phyloP scores from a whole-genome alignment of 179 eudicot genomes.

The Carnegiea gigantea region DNA sequence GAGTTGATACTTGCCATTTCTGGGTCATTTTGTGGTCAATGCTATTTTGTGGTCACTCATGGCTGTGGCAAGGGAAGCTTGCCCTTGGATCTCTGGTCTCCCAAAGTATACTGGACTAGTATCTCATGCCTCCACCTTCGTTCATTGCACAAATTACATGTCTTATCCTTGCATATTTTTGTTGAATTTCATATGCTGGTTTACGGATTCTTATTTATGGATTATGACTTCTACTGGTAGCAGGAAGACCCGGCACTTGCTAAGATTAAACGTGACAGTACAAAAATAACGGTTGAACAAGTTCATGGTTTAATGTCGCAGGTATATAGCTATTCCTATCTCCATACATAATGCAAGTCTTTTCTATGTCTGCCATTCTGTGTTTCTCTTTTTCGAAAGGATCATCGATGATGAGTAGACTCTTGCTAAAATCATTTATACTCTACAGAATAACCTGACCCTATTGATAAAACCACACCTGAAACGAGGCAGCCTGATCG shows the following conservation, averaged over 20 bases:
- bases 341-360: not conserved
- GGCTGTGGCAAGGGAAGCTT: not conserved
- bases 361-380: not conserved
- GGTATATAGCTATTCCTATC: slow-evolving; percentile 39
- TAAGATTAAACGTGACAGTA: slow-evolving; percentile 92
- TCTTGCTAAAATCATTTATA: not conserved
- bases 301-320: slow-evolving; percentile 98
- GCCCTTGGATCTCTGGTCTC: not conserved
- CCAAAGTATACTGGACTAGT: not conserved
- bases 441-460: no score
- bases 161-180: not conserved
- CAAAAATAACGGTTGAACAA: slow-evolving; percentile 96
- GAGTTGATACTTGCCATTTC: not conserved
- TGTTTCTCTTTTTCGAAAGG: not conserved
- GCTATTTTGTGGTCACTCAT: not conserved
- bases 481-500: no score
- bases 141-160: not conserved
- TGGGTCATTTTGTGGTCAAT: not conserved
- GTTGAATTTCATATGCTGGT: not conserved
- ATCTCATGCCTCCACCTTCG: not conserved
- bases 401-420: not conserved
- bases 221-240: slow-evolving; percentile 11
- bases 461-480: no score
- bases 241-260: slow-evolving; percentile 96
- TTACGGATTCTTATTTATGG: not conserved